phyloP scores from a whole-genome alignment of 768 basidiomycete genomes.

The Leccinum subtestaceum region DNA sequence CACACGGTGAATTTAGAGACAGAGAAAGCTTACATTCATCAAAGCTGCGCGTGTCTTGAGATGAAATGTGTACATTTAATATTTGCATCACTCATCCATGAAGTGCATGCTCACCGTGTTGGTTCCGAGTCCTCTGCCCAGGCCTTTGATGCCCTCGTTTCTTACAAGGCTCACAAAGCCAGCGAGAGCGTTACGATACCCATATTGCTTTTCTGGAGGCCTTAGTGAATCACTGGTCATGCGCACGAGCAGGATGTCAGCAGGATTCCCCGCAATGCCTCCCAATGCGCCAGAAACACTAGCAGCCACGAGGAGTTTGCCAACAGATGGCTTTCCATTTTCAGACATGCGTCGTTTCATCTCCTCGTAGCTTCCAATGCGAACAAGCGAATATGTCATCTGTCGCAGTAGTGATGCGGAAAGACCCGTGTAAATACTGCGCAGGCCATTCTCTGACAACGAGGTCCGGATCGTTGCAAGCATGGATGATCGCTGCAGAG shows the following conservation, averaged over 20 bases:
- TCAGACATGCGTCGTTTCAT: conserved; percentile 58
- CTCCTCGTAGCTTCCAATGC: conserved; percentile 79
- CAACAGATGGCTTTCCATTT: conserved; percentile 49
- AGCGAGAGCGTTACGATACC: conserved; percentile 75
- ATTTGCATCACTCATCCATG: background rate
- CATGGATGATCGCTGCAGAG: conserved; percentile 60
- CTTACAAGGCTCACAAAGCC: conserved; percentile 65
- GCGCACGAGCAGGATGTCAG: conserved; percentile 72
- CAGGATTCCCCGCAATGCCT: conserved; percentile 80
- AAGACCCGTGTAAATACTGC: conserved; percentile 77
- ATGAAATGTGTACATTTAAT: conserved; percentile 6
- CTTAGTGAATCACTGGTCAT: conserved; percentile 88
- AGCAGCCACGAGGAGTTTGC: conserved; percentile 60
- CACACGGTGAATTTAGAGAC: background rate
- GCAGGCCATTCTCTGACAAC: conserved; percentile 63
- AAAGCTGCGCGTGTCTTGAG: conserved; percentile 57
- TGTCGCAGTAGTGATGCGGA: conserved; percentile 82
- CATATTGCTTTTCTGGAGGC: conserved; percentile 69
- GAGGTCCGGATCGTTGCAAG: conserved; percentile 62
- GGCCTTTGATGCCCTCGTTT: conserved; percentile 67
- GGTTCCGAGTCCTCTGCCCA: conserved; percentile 72
- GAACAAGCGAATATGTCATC: conserved; percentile 88
- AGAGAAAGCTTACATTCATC: conserved; percentile 60
- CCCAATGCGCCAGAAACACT: conserved; percentile 76
- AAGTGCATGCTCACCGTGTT: conserved; percentile 55